phyloP scores from a whole-genome alignment of 306 rosid species.

The Sicyos edulis region DNA sequence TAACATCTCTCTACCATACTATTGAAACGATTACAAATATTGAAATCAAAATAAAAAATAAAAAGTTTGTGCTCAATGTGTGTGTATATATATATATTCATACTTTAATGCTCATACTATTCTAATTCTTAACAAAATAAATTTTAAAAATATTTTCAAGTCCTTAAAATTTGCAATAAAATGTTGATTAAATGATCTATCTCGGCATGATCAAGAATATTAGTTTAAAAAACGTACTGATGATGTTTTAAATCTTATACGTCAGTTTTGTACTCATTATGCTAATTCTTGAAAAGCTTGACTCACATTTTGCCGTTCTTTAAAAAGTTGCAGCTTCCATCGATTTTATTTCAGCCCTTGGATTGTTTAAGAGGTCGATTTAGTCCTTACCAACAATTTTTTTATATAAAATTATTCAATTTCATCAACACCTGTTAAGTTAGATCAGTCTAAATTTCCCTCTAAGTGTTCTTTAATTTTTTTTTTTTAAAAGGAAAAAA shows the following conservation, averaged over 20 bases:
- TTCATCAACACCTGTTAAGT: too few relatives aligned
- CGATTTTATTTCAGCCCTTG: neutral
- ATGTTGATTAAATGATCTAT: too few relatives aligned
- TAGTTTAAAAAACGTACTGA: too few relatives aligned
- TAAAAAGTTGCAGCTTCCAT: neutral
- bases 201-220: too few relatives aligned
- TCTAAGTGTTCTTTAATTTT: too few relatives aligned
- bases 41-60: neutral
- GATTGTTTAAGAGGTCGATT: neutral
- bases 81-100: too few relatives aligned
- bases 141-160: too few relatives aligned
- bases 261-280: neutral
- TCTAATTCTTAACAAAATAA: neutral
- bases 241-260: neutral
- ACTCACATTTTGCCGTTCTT: neutral
- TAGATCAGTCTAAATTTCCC: too few relatives aligned
- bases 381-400: neutral
- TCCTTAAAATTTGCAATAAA: too few relatives aligned
- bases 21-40: neutral
- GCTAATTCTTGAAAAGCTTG: too few relatives aligned
- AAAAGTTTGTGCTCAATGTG: too few relatives aligned
- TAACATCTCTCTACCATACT: neutral
- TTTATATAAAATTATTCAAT: neutral
- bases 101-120: neutral
- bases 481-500: too few relatives aligned